Evolutionary conservation across 495 filamentous ascomycete species (phyloP).

Genomic region (Aspergillus sclerotiicarbonarius): DNA sequence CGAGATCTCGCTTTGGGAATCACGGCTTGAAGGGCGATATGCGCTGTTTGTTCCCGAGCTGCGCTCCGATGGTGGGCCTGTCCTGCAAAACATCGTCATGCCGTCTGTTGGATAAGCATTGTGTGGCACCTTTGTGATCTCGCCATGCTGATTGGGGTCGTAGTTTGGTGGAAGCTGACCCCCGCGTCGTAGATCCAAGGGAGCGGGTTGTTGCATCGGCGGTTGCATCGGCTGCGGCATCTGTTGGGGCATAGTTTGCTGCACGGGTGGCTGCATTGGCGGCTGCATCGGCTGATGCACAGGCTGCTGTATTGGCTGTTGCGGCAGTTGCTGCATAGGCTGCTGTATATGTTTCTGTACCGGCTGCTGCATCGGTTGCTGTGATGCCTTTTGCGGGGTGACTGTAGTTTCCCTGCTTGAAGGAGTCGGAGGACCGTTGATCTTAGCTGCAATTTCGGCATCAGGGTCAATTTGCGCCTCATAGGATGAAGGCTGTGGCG

Average conservation of each 20-base stretch:
- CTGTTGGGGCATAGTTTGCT: background rate
- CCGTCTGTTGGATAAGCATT: conserved; percentile 95
- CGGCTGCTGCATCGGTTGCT: conserved; percentile 9
- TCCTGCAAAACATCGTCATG: conserved; percentile 97
- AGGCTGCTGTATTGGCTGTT: conserved; percentile 6
- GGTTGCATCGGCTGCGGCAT: conserved; percentile 8
- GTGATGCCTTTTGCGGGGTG: conserved; percentile 51
- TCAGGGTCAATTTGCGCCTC: conserved; percentile 87
- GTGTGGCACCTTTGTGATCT: conserved; percentile 73
- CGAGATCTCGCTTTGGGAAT: conserved; percentile 87
- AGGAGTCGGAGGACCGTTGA: conserved; percentile 48
- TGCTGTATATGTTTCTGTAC: conserved; percentile 11
- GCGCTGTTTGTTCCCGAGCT: conserved; percentile 68
- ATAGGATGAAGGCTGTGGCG: conserved; percentile 80
- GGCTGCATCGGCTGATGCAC: conserved; percentile 5
- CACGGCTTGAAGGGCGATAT: conserved; percentile 80
- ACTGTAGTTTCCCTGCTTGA: conserved; percentile 52
- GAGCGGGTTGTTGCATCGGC: conserved; percentile 41
- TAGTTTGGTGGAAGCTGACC: conserved; percentile 50
- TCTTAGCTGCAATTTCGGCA: conserved; percentile 61
- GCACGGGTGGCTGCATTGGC: conserved; percentile 8
- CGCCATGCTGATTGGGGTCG: conserved; percentile 57
- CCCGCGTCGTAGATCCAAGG: conserved; percentile 50
- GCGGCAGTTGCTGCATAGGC: conserved; percentile 10
- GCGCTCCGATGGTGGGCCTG: conserved; percentile 78